Percentiles rank a stretch among this genome's conserved stretches.
phyloP scores from a whole-genome alignment of 257 asterid species.

The Leptodermis oblonga region DNA sequence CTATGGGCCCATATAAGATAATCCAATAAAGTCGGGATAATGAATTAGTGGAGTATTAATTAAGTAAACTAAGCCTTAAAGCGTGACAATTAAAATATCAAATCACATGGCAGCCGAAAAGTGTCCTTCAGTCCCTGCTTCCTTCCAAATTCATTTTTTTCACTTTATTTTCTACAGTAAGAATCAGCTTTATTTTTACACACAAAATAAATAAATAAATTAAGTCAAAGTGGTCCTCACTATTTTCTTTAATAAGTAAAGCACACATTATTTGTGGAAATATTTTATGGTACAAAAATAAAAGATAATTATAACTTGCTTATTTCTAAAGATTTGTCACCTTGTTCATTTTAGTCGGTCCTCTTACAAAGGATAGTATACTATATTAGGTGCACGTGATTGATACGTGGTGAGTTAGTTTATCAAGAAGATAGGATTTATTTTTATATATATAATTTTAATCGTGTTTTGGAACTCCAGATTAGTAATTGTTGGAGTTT shows the following conservation, averaged over 20 bases:
- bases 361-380: background rate
- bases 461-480: constrained; percentile 38
- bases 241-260: too few relatives aligned
- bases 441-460: too few relatives aligned
- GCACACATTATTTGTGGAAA: too few relatives aligned
- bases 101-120: constrained; percentile 38
- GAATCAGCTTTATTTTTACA: constrained; percentile 32
- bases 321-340: too few relatives aligned
- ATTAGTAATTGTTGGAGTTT: constrained; percentile 7
- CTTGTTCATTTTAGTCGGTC: too few relatives aligned
- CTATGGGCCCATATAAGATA: too few relatives aligned
- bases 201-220: background rate
- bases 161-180: constrained; percentile 39
- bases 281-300: too few relatives aligned
- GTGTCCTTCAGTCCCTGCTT: constrained; percentile 28
- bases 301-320: too few relatives aligned
- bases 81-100: constrained; percentile 62
- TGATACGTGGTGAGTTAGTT: constrained; percentile 28
- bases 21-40: background rate
- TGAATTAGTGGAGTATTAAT: constrained; percentile 1
- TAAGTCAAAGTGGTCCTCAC: background rate
- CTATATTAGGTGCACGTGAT: constrained; percentile 4
- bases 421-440: constrained; percentile 20
- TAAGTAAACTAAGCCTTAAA: constrained; percentile 15
- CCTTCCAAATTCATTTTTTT: too few relatives aligned